Evolutionary conservation across 148 eudicot species (phyloP), one percentile per base, ranked within the genome.

Genomic region (Chenopodium suecicum): DNA sequence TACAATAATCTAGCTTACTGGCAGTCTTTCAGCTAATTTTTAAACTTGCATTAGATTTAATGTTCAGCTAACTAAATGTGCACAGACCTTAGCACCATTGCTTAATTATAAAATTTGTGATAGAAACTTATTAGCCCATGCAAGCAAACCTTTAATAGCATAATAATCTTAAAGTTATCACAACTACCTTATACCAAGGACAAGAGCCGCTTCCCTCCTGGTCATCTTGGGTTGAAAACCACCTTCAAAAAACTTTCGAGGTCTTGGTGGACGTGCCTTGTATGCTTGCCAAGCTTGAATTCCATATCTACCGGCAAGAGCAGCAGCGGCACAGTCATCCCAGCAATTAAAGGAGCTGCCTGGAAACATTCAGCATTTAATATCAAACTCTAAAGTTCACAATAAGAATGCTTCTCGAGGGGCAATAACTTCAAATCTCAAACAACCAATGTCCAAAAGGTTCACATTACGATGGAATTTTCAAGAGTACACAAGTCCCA

Each of bases 121-220:
- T 6, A 50, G 54, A 11, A 50, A 50, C 14, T 50, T 50, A 14
- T 10, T 69, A 2, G 11, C n/a, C 72, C n/a, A 69, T 32, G 19
- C 73, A 25, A 22, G 8, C 4, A 56, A 58, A 29, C 27, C 4
- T 16, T 8, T 9, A 63, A 47, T 44, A 1, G 32, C 29, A 31
- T 34, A 29, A 74, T 12, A n/a, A 72, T 19, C 17, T 34, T 37
- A 32, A 78, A 34, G 50, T 70, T 56, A 62, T 34, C 37, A 58
- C 3, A 37, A 63, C 71, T 87, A 93, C 97, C 97, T 93, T 60
- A 91, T 63, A 14, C 94, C 94, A 82, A 93, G 94, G 87, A 91
- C 90, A 76, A 91, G 87, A 80, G 97, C 92, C 20, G 97, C 97
- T 76, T 93, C 97, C 74, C 94, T 88, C 78, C 87, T 93, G n/a